phyloP scores from a whole-genome alignment of 2,329 filamentous ascomycete species.

The Raffaelea deltoideospora region DNA sequence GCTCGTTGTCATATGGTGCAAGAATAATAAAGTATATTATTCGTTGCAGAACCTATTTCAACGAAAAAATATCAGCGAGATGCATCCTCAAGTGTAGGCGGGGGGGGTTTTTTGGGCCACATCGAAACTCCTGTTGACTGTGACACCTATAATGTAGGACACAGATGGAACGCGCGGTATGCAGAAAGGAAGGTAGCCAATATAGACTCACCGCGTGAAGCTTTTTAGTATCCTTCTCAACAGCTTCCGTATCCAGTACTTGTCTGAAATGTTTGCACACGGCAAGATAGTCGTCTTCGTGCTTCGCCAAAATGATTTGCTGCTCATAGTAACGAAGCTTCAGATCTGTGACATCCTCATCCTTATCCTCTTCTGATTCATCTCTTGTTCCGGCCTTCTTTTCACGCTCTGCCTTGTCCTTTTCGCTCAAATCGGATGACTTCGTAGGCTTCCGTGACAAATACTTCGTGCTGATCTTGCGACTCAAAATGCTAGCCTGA shows the following conservation, averaged over 20 bases:
- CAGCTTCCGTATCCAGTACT: constrained; percentile 87
- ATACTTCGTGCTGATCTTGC: constrained; percentile 94
- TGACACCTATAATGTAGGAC: not conserved
- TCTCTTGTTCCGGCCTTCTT: constrained; percentile 69
- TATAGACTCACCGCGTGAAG: constrained; percentile 58
- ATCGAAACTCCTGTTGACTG: no score
- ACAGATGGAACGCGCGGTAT: not conserved
- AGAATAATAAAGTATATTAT: constrained; percentile 97
- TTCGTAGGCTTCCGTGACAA: constrained; percentile 84
- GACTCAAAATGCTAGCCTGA: constrained; percentile 80
- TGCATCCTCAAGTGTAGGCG: no score
- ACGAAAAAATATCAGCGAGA: no score
- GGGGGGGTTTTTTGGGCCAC: no score
- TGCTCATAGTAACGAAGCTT: constrained; percentile 96
- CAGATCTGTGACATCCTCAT: constrained; percentile 87
- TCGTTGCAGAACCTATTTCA: constrained; percentile 79
- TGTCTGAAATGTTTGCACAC: constrained; percentile 97
- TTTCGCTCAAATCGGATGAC: constrained; percentile 74
- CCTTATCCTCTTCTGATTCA: constrained; percentile 61
- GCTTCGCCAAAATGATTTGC: constrained; percentile 88
- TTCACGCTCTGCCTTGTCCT: constrained; percentile 77
- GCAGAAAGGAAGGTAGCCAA: not conserved
- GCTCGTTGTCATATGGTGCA: constrained; percentile 94
- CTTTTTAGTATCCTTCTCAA: constrained; percentile 78
- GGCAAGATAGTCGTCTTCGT: constrained; percentile 93